Evolutionary conservation across 2,329 filamentous ascomycete species (phyloP), one percentile per base, ranked within the genome.

Genomic region (Alternaria sp.): DNA sequence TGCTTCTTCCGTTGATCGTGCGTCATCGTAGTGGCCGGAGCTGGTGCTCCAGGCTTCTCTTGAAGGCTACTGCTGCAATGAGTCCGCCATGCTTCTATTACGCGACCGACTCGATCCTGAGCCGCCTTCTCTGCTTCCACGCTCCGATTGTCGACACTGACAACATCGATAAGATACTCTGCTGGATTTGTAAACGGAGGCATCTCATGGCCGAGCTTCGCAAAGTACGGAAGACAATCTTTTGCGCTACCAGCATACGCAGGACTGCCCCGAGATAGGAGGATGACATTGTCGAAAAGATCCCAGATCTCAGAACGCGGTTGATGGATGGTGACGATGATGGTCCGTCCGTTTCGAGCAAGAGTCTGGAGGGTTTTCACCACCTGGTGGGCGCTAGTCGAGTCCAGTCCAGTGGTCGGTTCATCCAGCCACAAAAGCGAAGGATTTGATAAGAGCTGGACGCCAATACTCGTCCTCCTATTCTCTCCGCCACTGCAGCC

Each of bases 401-500:
- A 90, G 79, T 94, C 91, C 8, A 94, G 83, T 1, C 90, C 91
- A 1, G 91, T 93, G 0, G 92, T 94, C 0, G 91, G 91, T 71
- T 94, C 92, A 71, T 95, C 92, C 21, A 93, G 85, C 76, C 93
- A 93, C 7, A 94, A 80, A 1, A 94, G 86, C 6, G 90, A 92
- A 2, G 92, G 91, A 73, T 93, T 94, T 5, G 90, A 88, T n/a
- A 94, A 82, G 59, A 94, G 83, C 77, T 93, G 91, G 5, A 94
- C 91, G 3, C 91, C 91, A 51, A 94, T 91, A 66, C 90, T 93
- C 0, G 90, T 90, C 30, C 91, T 83, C 65, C 91, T 84, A 81
- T 93, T 93, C 77, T 94, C 92, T 4, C 91, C 92, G 0, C 92
- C 91, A 49, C 90, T 93, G 71, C 91, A 93, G 0, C 91, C 91